phyloP scores from a whole-genome alignment of 257 asterid genomes.

The Nemophila menziesii region DNA sequence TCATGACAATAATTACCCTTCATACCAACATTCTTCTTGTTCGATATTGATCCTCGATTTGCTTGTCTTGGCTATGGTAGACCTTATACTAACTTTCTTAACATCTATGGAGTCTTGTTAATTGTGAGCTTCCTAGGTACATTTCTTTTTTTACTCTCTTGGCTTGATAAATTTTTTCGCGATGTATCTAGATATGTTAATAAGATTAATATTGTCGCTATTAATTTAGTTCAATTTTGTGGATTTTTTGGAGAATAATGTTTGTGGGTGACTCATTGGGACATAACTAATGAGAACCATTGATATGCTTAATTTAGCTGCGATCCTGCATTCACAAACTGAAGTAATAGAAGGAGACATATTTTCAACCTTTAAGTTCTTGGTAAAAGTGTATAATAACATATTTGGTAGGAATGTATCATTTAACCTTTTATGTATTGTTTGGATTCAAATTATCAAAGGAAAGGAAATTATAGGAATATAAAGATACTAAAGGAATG shows the following conservation, averaged over 20 bases:
- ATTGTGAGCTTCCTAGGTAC: slow-evolving; percentile 74
- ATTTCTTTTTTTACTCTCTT: no score
- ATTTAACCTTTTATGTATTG: no score
- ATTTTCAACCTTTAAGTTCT: slow-evolving; percentile 50
- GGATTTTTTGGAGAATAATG: slow-evolving; percentile 41
- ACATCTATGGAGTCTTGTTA: slow-evolving; percentile 74
- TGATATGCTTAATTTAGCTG: slow-evolving; percentile 72
- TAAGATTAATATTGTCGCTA: no score
- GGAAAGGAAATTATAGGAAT: no score
- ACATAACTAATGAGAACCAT: slow-evolving; percentile 82
- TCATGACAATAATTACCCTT: slow-evolving; percentile 49
- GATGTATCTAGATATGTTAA: no score
- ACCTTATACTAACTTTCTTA: slow-evolving; percentile 84
- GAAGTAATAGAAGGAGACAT: slow-evolving; percentile 59
- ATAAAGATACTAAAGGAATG: no score
- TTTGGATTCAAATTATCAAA: no score
- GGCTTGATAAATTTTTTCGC: no score
- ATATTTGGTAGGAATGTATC: no score
- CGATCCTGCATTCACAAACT: slow-evolving; percentile 45
- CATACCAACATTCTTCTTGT: slow-evolving; percentile 52
- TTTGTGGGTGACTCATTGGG: slow-evolving; percentile 95
- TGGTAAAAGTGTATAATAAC: no score
- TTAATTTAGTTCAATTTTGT: slow-evolving; percentile 25
- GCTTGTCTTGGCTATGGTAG: slow-evolving; percentile 76
- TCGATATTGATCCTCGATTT: slow-evolving; percentile 61